A percentile compares a stretch with the other conserved stretches of the same genome.
phyloP scores from a whole-genome alignment of 441 rosid species.

The Brassica balearica region DNA sequence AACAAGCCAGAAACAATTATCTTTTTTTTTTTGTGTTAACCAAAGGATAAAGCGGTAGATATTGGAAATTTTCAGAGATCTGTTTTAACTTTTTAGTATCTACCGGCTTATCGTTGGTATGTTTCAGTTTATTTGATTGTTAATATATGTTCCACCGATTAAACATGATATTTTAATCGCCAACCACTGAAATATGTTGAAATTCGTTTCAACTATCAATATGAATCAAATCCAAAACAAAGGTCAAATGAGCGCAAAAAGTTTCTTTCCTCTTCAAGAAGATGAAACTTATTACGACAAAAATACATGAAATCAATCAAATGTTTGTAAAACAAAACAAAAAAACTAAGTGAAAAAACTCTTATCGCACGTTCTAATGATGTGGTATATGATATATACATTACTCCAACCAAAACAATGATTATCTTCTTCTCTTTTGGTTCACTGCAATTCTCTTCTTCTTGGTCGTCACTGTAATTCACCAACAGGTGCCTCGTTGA shows the following conservation, averaged over 20 bases:
- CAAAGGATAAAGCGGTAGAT: too few species aligned
- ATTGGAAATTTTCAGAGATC: too few species aligned
- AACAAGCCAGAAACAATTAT: too few species aligned
- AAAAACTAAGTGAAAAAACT: not conserved
- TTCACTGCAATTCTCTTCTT: not conserved
- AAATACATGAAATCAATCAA: conserved; percentile 12
- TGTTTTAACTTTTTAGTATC: too few species aligned
- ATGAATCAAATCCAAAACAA: conserved; percentile 2
- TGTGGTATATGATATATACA: conserved; percentile 43
- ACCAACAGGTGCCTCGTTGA: conserved; percentile 98
- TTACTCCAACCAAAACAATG: conserved; percentile 29
- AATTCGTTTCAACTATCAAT: not conserved
- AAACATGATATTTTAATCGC: not conserved
- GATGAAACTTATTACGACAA: conserved; percentile 6
- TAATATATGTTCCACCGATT: not conserved
- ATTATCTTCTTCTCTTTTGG: conserved; percentile 5
- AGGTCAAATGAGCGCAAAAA: conserved; percentile 9
- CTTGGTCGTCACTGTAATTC: conserved; percentile 64
- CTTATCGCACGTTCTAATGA: conserved; percentile 14
- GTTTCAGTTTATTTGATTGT: too few species aligned
- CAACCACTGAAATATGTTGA: conserved; percentile 1
- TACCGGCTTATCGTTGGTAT: too few species aligned
- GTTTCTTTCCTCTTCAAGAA: conserved; percentile 28
- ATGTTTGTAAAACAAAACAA: not conserved
- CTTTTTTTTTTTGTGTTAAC: too few species aligned